phyloP scores from a whole-genome alignment of 176 grass and related monocot genomes.

The Themeda triandra region DNA sequence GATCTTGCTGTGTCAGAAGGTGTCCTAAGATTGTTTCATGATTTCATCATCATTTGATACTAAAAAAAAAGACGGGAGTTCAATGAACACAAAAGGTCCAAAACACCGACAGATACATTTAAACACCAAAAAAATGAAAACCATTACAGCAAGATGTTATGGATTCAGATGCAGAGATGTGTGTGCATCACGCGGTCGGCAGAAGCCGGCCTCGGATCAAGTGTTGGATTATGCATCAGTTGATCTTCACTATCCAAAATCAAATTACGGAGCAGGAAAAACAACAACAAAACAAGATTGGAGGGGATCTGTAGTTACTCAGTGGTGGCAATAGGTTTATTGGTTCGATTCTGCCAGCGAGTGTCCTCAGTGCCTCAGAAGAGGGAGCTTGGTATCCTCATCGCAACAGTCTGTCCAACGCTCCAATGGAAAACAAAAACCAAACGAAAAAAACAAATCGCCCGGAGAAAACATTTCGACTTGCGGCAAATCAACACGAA shows the following conservation, averaged over 20 bases:
- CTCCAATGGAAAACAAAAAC: background rate
- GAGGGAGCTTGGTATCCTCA: constrained; percentile 99
- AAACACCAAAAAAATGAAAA: too few relatives aligned
- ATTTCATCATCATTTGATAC: constrained; percentile 38
- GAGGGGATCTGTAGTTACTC: constrained; percentile 40
- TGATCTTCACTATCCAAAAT: constrained; percentile 52
- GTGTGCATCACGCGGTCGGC: constrained; percentile 28
- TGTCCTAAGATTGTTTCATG: constrained; percentile 83
- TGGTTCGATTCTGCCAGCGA: constrained; percentile 99
- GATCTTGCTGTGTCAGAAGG: constrained; percentile 67
- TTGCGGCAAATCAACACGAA: background rate
- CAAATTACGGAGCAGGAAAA: too few relatives aligned
- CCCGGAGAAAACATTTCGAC: background rate
- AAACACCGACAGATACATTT: too few relatives aligned
- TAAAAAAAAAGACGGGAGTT: too few relatives aligned
- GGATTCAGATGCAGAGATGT: constrained; percentile 60
- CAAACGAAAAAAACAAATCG: background rate
- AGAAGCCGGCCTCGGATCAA: constrained; percentile 52
- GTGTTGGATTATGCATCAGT: constrained; percentile 67
- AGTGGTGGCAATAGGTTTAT: constrained; percentile 58
- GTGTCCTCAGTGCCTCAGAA: constrained; percentile 76
- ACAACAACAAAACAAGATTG: background rate
- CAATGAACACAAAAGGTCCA: too few relatives aligned
- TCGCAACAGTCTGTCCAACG: constrained; percentile 37
- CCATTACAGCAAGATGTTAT: background rate